A percentile compares a stretch with the other conserved stretches of the same genome.
Conservation (phyloP, 1,139 yeast species). For the Debaryomyces nepalensis region DNA sequence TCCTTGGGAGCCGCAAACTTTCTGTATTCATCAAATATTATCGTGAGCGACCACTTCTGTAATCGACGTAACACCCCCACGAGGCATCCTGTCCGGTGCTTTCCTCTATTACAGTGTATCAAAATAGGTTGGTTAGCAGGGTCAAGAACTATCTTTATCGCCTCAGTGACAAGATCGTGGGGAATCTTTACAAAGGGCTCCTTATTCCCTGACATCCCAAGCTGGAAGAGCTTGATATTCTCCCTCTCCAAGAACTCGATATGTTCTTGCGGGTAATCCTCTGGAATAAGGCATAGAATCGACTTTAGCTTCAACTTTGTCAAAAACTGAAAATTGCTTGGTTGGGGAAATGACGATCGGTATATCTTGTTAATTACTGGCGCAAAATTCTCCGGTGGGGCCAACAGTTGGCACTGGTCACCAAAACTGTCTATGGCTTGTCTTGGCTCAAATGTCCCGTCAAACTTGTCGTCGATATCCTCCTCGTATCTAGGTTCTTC, state of each 20-base stretch:
- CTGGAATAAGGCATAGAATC: conserved; percentile 84
- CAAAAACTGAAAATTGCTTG: conserved; percentile 77
- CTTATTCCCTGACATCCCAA: conserved; percentile 94
- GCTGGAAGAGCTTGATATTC: conserved; percentile 73
- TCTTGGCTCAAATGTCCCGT: conserved; percentile 29
- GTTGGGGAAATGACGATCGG: conserved; percentile 87
- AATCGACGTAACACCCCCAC: conserved; percentile 88
- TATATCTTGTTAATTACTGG: conserved; percentile 81
- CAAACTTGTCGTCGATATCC: conserved; percentile 49
- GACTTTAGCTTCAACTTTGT: conserved; percentile 67
- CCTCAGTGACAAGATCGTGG: conserved; percentile 75
- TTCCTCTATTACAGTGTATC: conserved; percentile 94
- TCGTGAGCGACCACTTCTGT: conserved; percentile 90
- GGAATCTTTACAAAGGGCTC: conserved; percentile 92
- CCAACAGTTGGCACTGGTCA: conserved; percentile 26
- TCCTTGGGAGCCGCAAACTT: conserved; percentile 95
- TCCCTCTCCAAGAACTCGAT: conserved; percentile 61
- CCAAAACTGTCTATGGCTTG: conserved; percentile 21
- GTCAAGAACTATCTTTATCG: conserved; percentile 77
- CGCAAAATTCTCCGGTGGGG: conserved; percentile 93
- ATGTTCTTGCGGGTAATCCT: conserved; percentile 84
- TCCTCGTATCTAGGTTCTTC: conserved; percentile 40
- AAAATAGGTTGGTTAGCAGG: conserved; percentile 89
- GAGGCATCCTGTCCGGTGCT: conserved; percentile 94
- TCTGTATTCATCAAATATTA: conserved; percentile 93